phyloP scores from a whole-genome alignment of 441 rosid genomes.

The Eutrema salsugineum region DNA sequence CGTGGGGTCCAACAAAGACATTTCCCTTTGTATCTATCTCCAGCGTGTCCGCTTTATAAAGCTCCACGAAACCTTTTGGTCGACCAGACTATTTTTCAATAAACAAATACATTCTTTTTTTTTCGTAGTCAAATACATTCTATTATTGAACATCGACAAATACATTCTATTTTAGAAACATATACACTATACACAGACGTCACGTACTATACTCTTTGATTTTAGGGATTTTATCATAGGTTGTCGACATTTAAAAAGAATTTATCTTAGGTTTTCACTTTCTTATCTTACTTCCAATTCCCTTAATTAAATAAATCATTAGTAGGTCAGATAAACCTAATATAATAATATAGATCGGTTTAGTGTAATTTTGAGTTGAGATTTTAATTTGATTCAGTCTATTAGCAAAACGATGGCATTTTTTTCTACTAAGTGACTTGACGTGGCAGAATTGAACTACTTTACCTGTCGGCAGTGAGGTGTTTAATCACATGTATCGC shows the following conservation, averaged over 20 bases:
- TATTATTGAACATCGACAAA: too few relatives aligned
- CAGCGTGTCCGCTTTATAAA: slow-evolving; percentile 1
- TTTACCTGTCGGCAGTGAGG: slow-evolving; percentile 32
- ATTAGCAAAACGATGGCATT: not conserved
- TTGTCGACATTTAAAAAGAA: too few relatives aligned
- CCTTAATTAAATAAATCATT: not conserved
- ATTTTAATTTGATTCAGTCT: not conserved
- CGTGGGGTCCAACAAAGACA: not conserved
- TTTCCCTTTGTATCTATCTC: slow-evolving; percentile 1
- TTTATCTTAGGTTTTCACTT: not conserved
- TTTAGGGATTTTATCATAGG: too few relatives aligned
- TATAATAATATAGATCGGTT: not conserved
- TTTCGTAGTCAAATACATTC: too few relatives aligned
- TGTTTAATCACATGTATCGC: slow-evolving; percentile 28
- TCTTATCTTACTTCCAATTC: not conserved
- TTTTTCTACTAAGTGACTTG: not conserved
- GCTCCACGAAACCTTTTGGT: slow-evolving; percentile 15
- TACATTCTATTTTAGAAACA: not conserved
- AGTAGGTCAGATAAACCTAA: not conserved
- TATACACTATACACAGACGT: not conserved
- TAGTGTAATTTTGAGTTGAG: not conserved
- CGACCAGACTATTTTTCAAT: not conserved
- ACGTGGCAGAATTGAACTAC: slow-evolving; percentile 23
- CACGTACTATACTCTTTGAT: not conserved
- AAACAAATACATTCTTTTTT: not conserved